Evolutionary conservation across 305 asterid species (phyloP), one percentile per base, ranked within the genome.

Genomic region (Solanum hybrid): DNA sequence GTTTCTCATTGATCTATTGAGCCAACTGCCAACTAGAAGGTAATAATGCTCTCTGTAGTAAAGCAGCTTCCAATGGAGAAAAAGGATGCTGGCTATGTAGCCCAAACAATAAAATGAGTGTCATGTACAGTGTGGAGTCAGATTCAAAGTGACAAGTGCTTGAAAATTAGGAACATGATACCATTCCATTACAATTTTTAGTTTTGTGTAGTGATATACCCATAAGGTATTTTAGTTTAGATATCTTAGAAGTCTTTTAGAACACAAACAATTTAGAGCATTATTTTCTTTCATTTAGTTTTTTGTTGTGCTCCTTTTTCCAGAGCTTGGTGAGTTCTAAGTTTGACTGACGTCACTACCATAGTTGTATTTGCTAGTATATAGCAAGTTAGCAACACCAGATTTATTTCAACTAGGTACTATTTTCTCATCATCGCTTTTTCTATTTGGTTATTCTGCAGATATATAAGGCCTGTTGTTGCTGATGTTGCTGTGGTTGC

Each of bases 1-100:
- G 91, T 94, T 97, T 91, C 98, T 97, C 88, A 96, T 97, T 92
- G 99, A 97, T 94, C 98, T 97, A 92, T 93, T 97, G 95, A 97
- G 99, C 94, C 99, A 97, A 93, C 94, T 96, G 89, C 98, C 99
- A 56, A 97, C 99, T 36, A 94, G 99, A 91, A 97, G 99, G 99
- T 97, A 92, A 76, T 85, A 31, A 87, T 80, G 86, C 75, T 72
- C 89, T 22, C 78, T 72, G 64, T 19, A 78, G 71, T 66, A 32
- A 73, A 85, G 35, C 31, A 56, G 32, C 45, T 32, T 78, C 81
- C 86, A 4, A 32, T 77, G 76, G 84, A 51, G 88, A 56, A 56
- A 31, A 31, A 31, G 42, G 42, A 22, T 85, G 88, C 42, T 85
- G 45, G 27, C 88, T 31, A 56, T 85, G 31, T 56, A 85, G 76